phyloP scores from a whole-genome alignment of 441 rosid species.

The Brassica hybrid region DNA sequence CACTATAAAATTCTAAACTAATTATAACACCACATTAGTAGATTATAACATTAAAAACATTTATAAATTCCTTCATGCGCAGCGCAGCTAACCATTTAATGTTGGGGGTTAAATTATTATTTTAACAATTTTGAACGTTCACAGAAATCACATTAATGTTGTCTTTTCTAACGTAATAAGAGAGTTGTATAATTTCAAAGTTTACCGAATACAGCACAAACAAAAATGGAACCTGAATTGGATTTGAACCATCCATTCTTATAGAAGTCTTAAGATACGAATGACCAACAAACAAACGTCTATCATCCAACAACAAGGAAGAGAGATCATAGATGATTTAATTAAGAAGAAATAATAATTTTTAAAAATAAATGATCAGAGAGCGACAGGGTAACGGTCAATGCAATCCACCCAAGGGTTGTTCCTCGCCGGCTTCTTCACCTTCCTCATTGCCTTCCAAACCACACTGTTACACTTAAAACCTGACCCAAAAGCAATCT shows the following conservation, averaged over 20 bases:
- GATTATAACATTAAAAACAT: background rate
- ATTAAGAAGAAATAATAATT: slow-evolving; percentile 21
- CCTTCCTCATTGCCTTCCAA: slow-evolving; percentile 73
- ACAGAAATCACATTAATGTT: background rate
- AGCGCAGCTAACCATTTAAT: background rate
- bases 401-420: slow-evolving; percentile 80
- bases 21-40: background rate
- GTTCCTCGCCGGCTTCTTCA: slow-evolving; percentile 60
- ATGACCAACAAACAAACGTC: slow-evolving; percentile 32
- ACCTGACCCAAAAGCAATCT: slow-evolving; percentile 86
- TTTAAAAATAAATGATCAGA: slow-evolving; percentile 8
- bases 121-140: background rate
- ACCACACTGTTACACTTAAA: slow-evolving; percentile 94
- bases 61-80: background rate
- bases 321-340: slow-evolving; percentile 30
- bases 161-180: background rate
- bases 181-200: background rate
- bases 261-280: slow-evolving; percentile 23
- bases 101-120: background rate
- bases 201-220: slow-evolving; percentile 9
- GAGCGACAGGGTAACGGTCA: slow-evolving; percentile 64
- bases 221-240: slow-evolving; percentile 22
- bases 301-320: slow-evolving; percentile 22
- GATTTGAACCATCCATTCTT: slow-evolving; percentile 23
- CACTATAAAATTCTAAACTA: background rate